Evolutionary conservation across 106 monocot species (phyloP).

Genomic region (Acanthochlamys bracteata): DNA sequence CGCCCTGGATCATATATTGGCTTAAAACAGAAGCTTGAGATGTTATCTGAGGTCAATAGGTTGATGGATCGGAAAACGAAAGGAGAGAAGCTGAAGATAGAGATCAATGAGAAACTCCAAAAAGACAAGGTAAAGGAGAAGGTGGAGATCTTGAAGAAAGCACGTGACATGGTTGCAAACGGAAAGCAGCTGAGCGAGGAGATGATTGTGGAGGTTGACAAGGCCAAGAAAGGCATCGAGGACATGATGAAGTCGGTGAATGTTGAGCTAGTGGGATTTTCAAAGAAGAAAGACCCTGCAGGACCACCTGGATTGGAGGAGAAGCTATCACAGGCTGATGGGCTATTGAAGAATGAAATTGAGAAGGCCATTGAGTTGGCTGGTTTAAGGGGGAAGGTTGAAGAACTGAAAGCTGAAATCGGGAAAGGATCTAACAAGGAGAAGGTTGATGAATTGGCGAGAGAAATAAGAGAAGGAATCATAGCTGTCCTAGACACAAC

Average conservation of each 20-base stretch:
- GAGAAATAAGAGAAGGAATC: slow-evolving; percentile 55
- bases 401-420: slow-evolving; percentile 44
- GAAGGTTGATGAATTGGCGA: slow-evolving; percentile 25
- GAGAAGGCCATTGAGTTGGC: slow-evolving; percentile 26
- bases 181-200: slow-evolving; percentile 42
- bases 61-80: slow-evolving; percentile 30
- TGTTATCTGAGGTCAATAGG: slow-evolving; percentile 35
- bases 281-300: slow-evolving; percentile 27
- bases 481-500: slow-evolving; percentile 21
- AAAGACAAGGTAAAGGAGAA: slow-evolving; percentile 30
- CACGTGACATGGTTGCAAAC: slow-evolving; percentile 30
- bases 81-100: slow-evolving; percentile 57
- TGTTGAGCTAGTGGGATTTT: slow-evolving; percentile 36
- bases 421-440: slow-evolving; percentile 24
- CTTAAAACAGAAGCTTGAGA: slow-evolving; percentile 60
- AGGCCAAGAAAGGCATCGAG: slow-evolving; percentile 31
- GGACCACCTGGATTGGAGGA: slow-evolving; percentile 35
- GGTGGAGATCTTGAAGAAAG: slow-evolving; percentile 39
- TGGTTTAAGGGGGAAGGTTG: slow-evolving; percentile 43
- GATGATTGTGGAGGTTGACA: slow-evolving; percentile 28
- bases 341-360: slow-evolving; percentile 38
- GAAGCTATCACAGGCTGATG: slow-evolving; percentile 33
- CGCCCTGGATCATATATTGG: slow-evolving; percentile 32
- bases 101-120: slow-evolving; percentile 53
- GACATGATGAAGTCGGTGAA: slow-evolving; percentile 42